Conservation (phyloP, 139 green algal species). For the Haematococcus sp. region DNA sequence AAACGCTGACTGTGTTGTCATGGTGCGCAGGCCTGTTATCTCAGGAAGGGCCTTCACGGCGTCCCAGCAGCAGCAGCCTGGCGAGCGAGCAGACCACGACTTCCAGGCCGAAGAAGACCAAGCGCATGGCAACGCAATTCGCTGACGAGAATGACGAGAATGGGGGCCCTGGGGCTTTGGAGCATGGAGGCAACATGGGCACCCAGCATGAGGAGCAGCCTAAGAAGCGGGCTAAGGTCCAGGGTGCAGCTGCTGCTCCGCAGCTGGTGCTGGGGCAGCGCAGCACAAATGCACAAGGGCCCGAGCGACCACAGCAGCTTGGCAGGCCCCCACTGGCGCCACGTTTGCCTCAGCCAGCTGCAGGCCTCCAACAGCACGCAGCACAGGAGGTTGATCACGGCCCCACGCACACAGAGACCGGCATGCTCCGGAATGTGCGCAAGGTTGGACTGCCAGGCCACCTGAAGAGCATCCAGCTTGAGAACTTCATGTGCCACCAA, state of each 20-base stretch:
- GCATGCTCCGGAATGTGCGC: neutral
- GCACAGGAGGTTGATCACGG: no score
- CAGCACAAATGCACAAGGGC: no score
- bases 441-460: slow-evolving; percentile 35
- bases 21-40: no score
- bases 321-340: no score
- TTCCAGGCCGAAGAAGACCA: neutral
- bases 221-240: neutral
- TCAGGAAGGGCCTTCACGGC: neutral
- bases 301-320: no score
- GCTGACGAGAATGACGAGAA: neutral
- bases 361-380: no score
- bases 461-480: slow-evolving; percentile 48
- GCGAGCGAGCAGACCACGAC: neutral
- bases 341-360: no score
- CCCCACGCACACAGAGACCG: no score
- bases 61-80: neutral
- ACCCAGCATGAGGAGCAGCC: neutral
- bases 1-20: no score
- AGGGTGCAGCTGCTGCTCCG: no score
- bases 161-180: neutral
- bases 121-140: neutral
- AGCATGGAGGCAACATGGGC: neutral
- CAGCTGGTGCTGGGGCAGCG: no score
- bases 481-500: slow-evolving; percentile 83